phyloP scores from a whole-genome alignment of 495 filamentous ascomycete genomes.

The Immersiella caudata region DNA sequence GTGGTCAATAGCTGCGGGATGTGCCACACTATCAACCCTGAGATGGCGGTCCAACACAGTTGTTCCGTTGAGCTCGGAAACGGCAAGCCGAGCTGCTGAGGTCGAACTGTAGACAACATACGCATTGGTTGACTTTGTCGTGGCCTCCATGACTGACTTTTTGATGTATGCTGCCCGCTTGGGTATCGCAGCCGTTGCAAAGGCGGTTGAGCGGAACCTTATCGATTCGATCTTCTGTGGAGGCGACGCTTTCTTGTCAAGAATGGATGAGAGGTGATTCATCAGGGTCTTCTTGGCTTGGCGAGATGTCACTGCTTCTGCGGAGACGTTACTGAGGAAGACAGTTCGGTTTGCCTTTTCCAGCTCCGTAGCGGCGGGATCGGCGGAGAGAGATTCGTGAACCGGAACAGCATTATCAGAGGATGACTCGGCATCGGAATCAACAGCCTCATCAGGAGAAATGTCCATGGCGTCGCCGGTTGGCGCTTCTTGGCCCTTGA shows the following conservation, averaged over 20 bases:
- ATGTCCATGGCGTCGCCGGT: conserved; percentile 31
- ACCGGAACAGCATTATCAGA: conserved; percentile 38
- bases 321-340: conserved; percentile 91
- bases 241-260: conserved; percentile 48
- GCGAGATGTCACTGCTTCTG: conserved; percentile 77
- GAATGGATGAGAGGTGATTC: conserved; percentile 60
- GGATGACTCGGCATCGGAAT: conserved; percentile 35
- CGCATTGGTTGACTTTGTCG: conserved; percentile 91
- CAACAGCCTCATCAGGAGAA: conserved; percentile 23
- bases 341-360: conserved; percentile 89
- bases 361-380: conserved; percentile 57
- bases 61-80: conserved; percentile 77
- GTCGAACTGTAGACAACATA: conserved; percentile 84
- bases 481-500: conserved; percentile 41
- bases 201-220: conserved; percentile 91
- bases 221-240: conserved; percentile 81
- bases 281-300: conserved; percentile 74
- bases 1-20: conserved; percentile 80
- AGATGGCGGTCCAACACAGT: conserved; percentile 86
- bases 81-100: conserved; percentile 73
- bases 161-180: conserved; percentile 88
- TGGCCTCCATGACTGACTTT: conserved; percentile 79
- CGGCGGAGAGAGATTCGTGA: conserved; percentile 55
- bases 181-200: conserved; percentile 71
- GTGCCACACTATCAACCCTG: conserved; percentile 84